A percentile compares a stretch with the other conserved stretches of the same genome.
Conservation (phyloP, 148 eudicot genomes). For the Linanthus parryae region DNA sequence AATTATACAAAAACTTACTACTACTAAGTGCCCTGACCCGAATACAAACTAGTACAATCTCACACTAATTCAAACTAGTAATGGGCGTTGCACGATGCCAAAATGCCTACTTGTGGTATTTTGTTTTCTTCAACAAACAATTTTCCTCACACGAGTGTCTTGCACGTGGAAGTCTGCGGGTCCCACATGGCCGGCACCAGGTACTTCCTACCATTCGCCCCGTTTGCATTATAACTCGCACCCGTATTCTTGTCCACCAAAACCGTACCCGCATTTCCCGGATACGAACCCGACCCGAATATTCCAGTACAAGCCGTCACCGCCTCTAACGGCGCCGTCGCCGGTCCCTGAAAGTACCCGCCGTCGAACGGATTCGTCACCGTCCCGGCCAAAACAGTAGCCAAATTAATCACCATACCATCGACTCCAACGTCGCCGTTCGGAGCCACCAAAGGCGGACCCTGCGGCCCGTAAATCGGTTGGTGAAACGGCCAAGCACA, state of each 20-base stretch:
- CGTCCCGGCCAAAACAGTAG: conserved; percentile 35
- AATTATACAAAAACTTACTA: too few relatives aligned
- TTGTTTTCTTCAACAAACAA: too few relatives aligned
- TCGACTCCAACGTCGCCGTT: conserved; percentile 44
- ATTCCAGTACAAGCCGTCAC: conserved; percentile 42
- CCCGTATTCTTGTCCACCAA: conserved; percentile 1
- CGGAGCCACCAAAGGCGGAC: conserved; percentile 33
- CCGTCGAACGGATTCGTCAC: conserved; percentile 35
- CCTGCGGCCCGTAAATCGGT: conserved; percentile 39
- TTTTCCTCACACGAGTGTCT: conserved; percentile 11
- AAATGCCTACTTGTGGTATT: too few relatives aligned
- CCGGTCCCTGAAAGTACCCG: conserved; percentile 40
- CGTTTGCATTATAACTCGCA: conserved; percentile 4
- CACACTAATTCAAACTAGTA: too few relatives aligned
- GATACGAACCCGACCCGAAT: conserved; percentile 40
- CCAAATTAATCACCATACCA: conserved; percentile 38
- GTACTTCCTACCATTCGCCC: not conserved
- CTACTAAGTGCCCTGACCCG: too few relatives aligned
- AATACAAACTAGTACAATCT: too few relatives aligned
- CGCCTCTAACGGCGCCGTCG: conserved; percentile 36
- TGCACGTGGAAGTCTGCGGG: conserved; percentile 3
- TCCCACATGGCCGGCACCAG: conserved; percentile 11
- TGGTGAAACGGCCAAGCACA: conserved; percentile 53
- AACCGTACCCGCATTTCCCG: conserved; percentile 1
- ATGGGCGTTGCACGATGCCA: too few relatives aligned